Percentiles rank a stretch among this genome's conserved stretches.
Evolutionary conservation across 805 yeast genomes (phyloP).

Genomic region (Wickerhamiella alocasiicola): DNA sequence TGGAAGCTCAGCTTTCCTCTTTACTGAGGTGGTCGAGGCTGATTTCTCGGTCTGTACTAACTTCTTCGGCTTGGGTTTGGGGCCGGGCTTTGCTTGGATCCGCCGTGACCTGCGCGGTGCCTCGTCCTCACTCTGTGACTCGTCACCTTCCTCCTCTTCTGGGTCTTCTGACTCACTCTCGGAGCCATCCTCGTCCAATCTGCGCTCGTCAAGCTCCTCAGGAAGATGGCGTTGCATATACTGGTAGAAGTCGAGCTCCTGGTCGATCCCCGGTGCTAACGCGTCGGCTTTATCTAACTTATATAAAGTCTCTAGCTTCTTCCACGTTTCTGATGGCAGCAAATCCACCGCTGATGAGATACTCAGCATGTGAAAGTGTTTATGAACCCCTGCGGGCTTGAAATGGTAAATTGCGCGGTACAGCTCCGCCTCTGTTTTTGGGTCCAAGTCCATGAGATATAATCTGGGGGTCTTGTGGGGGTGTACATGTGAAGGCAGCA

Average conservation of each 20-base stretch:
- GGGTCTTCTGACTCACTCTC: slow-evolving; percentile 23
- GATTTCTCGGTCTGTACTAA: too few species aligned
- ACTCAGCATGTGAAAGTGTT: slow-evolving; percentile 28
- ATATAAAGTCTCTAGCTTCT: slow-evolving; percentile 40
- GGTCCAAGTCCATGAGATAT: slow-evolving; percentile 8
- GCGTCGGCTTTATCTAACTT: slow-evolving; percentile 47
- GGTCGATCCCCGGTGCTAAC: slow-evolving; percentile 28
- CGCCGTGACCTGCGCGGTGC: slow-evolving; percentile 12
- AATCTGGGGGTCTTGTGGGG: too few species aligned
- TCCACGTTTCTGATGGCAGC: slow-evolving; percentile 44
- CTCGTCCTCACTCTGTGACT: slow-evolving; percentile 3
- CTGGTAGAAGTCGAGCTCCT: slow-evolving; percentile 3
- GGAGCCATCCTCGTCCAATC: slow-evolving; percentile 14
- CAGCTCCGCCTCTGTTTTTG: slow-evolving; percentile 34
- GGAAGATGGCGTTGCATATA: not conserved
- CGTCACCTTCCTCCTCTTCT: slow-evolving; percentile 9
- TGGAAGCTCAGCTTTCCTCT: not conserved
- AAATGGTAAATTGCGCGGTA: slow-evolving; percentile 49
- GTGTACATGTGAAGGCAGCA: too few species aligned
- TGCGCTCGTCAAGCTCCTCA: not conserved
- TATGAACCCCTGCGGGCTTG: slow-evolving; percentile 52
- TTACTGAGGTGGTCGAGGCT: too few species aligned
- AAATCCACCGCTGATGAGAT: slow-evolving; percentile 22
- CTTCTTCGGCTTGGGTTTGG: too few species aligned
- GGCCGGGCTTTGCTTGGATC: not conserved